These are phyloP conservation scores for Dactylellina haptotyla DNA, from an alignment of 2,329 filamentous ascomycete species.

Conservation along the genomic window DNA sequence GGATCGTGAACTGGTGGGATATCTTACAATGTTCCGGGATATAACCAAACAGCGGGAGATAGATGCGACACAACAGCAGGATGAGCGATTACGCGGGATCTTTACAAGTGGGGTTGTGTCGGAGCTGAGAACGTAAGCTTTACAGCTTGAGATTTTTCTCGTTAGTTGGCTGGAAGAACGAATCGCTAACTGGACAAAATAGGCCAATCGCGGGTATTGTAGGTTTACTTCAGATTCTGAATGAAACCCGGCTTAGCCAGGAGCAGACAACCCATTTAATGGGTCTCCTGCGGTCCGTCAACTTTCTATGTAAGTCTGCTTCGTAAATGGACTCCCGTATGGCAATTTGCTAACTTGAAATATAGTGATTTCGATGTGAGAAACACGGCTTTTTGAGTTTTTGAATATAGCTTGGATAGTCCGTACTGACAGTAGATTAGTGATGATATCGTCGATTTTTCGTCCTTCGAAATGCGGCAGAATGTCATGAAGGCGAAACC, in stretches of 20 bases:
- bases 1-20: conserved; percentile 47
- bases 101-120: conserved; percentile 50
- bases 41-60: conserved; percentile 51
- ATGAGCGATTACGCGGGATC: conserved; percentile 44
- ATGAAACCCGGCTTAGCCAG: conserved; percentile 53
- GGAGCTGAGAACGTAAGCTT: conserved; percentile 42
- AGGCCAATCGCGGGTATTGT: conserved; percentile 56
- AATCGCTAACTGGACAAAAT: background rate
- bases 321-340: background rate
- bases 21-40: conserved; percentile 44
- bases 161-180: too few species aligned
- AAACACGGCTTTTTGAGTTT: background rate
- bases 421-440: conserved; percentile 38
- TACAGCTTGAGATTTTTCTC: too few species aligned
- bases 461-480: conserved; percentile 55
- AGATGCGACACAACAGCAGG: conserved; percentile 45
- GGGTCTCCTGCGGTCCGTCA: conserved; percentile 53
- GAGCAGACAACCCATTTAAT: conserved; percentile 55
- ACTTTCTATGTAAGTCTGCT: conserved; percentile 53
- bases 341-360: conserved; percentile 27
- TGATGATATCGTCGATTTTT: conserved; percentile 57
- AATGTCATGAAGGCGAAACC: conserved; percentile 46
- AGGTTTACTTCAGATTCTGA: conserved; percentile 55
- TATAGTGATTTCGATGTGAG: conserved; percentile 53
- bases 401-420: background rate